Percentiles rank a stretch among this genome's conserved stretches.
phyloP scores from a whole-genome alignment of 768 basidiomycete genomes.

The Boletus sensibilis region DNA sequence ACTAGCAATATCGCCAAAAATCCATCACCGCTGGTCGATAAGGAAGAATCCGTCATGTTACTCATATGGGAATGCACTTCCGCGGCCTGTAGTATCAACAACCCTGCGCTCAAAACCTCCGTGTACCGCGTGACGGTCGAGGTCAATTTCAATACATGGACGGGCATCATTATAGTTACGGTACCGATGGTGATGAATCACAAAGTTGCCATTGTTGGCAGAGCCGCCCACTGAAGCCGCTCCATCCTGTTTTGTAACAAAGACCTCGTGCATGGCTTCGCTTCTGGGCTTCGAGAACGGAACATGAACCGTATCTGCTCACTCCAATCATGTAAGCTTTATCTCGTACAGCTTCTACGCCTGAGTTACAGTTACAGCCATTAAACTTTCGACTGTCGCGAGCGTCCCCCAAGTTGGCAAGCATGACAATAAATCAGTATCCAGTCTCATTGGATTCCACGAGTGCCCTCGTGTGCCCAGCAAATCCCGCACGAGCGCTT shows the following conservation, averaged over 20 bases:
- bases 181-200: constrained; percentile 31
- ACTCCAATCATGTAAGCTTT: constrained; percentile 19
- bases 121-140: constrained; percentile 26
- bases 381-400: constrained; percentile 1
- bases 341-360: constrained; percentile 2
- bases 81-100: constrained; percentile 2
- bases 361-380: background rate
- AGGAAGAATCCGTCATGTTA: background rate
- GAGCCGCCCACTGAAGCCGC: background rate
- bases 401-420: constrained; percentile 4
- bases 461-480: background rate
- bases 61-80: background rate
- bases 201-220: constrained; percentile 22
- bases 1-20: background rate
- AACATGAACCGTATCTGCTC: constrained; percentile 19
- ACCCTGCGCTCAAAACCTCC: constrained; percentile 15
- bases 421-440: constrained; percentile 1
- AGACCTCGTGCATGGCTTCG: constrained; percentile 22
- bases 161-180: constrained; percentile 33
- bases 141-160: constrained; percentile 22
- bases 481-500: background rate
- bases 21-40: constrained; percentile 2
- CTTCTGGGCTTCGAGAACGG: constrained; percentile 28
- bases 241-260: constrained; percentile 19
- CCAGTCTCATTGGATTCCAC: background rate